phyloP scores from a whole-genome alignment of 73 alveolate species.

The Symbiodinium natans region DNA sequence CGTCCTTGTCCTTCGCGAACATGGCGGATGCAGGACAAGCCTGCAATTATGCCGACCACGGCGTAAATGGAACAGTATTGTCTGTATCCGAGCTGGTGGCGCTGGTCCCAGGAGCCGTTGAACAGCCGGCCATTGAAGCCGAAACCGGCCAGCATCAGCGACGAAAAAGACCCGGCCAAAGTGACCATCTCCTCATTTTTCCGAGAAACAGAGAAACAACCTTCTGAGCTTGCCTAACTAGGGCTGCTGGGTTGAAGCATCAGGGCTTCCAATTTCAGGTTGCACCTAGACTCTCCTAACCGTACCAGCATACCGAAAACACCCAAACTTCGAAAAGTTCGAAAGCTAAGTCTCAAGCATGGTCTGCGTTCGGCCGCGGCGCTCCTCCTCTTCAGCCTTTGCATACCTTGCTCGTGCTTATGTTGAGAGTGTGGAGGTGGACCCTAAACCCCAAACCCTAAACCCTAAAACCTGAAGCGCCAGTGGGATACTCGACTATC shows the following conservation, averaged over 20 bases:
- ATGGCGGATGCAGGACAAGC: neutral
- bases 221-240: neutral
- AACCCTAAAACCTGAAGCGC: neutral
- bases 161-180: neutral
- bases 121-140: constrained; percentile 55
- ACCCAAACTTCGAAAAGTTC: neutral
- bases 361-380: constrained; percentile 33
- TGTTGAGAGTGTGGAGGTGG: neutral
- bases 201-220: neutral
- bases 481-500: neutral
- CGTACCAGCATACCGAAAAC: neutral
- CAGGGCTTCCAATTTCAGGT: neutral
- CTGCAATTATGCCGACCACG: neutral
- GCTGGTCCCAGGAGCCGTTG: constrained; percentile 49
- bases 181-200: neutral
- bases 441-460: neutral
- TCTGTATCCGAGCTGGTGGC: constrained; percentile 25
- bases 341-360: neutral
- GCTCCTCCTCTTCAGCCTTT: constrained; percentile 15
- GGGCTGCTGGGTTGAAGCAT: neutral
- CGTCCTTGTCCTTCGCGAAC: neutral
- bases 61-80: neutral
- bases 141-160: constrained; percentile 17
- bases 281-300: neutral
- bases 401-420: neutral